These are phyloP conservation scores for Pleurotus tuber-regium DNA, from an alignment of 768 basidiomycete species.

Conservation along the genomic window DNA sequence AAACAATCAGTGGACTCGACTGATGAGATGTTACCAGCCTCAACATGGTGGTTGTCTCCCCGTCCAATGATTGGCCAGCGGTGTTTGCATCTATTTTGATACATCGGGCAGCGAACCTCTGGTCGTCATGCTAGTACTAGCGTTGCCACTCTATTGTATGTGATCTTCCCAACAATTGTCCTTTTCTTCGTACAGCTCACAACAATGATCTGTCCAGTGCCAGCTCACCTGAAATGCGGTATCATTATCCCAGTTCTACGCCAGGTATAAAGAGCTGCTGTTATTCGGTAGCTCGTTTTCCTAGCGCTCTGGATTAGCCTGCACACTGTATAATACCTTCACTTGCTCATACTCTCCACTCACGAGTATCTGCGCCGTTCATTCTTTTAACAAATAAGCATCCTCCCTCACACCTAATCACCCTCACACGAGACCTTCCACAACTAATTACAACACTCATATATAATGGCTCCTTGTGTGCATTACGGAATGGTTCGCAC, in stretches of 20 bases:
- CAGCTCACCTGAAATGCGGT: slow-evolving; percentile 5
- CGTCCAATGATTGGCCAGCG: no score
- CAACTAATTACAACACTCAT: neutral
- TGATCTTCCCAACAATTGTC: slow-evolving; percentile 9
- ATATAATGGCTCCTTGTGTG: slow-evolving; percentile 4
- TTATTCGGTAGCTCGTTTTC: neutral
- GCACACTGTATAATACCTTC: neutral
- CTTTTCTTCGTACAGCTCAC: no score
- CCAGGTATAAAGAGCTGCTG: slow-evolving; percentile 5
- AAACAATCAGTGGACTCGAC: no score
- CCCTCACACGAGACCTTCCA: neutral
- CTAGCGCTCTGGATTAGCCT: slow-evolving; percentile 10
- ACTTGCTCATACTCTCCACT: slow-evolving; percentile 2
- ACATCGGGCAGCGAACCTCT: no score
- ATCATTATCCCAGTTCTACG: neutral
- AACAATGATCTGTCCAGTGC: slow-evolving; percentile 7
- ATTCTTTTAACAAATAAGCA: slow-evolving; percentile 3
- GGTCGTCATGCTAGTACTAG: no score
- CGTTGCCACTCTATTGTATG: no score
- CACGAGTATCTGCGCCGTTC: slow-evolving; percentile 5
- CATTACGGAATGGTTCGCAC: neutral
- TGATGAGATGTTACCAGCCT: no score
- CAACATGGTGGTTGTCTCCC: no score
- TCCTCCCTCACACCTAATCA: neutral
- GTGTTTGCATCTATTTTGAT: no score